phyloP scores from a whole-genome alignment of 805 yeast genomes.

The Lipomyces starkeyi region DNA sequence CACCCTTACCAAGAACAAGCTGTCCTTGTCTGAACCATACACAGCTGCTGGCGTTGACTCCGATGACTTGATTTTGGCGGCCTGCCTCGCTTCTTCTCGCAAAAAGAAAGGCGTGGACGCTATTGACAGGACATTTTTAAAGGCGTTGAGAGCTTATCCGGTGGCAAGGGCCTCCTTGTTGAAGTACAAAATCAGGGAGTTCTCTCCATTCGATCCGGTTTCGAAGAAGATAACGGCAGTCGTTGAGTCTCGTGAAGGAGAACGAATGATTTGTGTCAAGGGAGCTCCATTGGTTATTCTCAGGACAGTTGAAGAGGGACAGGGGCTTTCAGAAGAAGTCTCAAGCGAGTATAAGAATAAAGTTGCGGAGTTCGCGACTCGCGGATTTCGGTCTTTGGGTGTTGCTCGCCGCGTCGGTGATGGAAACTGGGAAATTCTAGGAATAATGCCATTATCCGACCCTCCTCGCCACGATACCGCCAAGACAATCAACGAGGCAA shows the following conservation, averaged over 20 bases:
- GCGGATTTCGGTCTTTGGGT: slow-evolving; percentile 98
- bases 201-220: slow-evolving; percentile 98
- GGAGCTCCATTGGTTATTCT: slow-evolving; percentile 98
- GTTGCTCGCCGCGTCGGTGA: slow-evolving; percentile 99
- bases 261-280: slow-evolving; percentile 92
- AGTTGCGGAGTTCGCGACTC: slow-evolving; percentile 95
- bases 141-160: slow-evolving; percentile 86
- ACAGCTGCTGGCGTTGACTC: slow-evolving; percentile 97
- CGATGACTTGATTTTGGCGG: slow-evolving; percentile 95
- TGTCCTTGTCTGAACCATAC: slow-evolving; percentile 94
- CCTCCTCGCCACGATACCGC: slow-evolving; percentile 99
- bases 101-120: slow-evolving; percentile 98
- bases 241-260: slow-evolving; percentile 96
- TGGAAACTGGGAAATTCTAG: slow-evolving; percentile 97
- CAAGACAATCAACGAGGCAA: slow-evolving; percentile 89
- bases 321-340: slow-evolving; percentile 91
- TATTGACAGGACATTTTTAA: slow-evolving; percentile 94
- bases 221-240: slow-evolving; percentile 94
- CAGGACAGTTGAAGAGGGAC: slow-evolving; percentile 96
- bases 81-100: slow-evolving; percentile 96
- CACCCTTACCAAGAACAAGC: slow-evolving; percentile 94
- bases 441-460: slow-evolving; percentile 98
- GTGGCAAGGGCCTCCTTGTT: slow-evolving; percentile 90
- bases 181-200: slow-evolving; percentile 91
- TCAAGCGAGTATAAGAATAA: slow-evolving; percentile 94